Evolutionary conservation across 768 basidiomycete genomes (phyloP).

Genomic region (Termitomyces sp.): DNA sequence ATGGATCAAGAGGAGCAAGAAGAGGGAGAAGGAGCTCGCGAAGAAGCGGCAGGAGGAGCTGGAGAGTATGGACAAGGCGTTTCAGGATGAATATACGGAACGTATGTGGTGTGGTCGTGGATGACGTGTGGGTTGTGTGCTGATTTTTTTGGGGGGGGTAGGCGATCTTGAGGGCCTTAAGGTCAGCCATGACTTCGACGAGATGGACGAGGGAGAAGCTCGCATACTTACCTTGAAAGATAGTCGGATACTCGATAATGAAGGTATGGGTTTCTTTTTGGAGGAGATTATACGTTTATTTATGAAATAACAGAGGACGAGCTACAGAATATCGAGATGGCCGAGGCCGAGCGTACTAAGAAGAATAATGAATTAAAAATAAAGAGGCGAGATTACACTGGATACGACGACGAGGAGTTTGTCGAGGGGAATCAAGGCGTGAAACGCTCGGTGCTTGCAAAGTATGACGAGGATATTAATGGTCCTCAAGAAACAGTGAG

Average conservation of each 20-base stretch:
- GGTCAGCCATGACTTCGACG: slow-evolving; percentile 93
- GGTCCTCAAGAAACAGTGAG: slow-evolving; percentile 65
- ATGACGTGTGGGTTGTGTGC: not conserved
- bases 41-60: slow-evolving; percentile 77
- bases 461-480: slow-evolving; percentile 90
- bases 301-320: slow-evolving; percentile 74
- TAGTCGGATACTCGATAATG: slow-evolving; percentile 89
- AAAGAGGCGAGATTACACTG: slow-evolving; percentile 86
- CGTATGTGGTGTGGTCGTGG: slow-evolving; percentile 41
- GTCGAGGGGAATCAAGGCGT: slow-evolving; percentile 64
- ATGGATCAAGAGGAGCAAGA: slow-evolving; percentile 92
- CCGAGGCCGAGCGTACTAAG: slow-evolving; percentile 76
- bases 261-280: slow-evolving; percentile 48
- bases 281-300: not conserved
- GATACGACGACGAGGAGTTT: slow-evolving; percentile 97
- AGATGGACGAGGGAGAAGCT: slow-evolving; percentile 89
- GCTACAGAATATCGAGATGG: slow-evolving; percentile 92
- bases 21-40: slow-evolving; percentile 84
- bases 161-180: slow-evolving; percentile 92
- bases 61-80: slow-evolving; percentile 76
- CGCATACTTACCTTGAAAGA: slow-evolving; percentile 97
- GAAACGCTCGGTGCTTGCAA: slow-evolving; percentile 79
- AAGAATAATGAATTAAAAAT: slow-evolving; percentile 83
- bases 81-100: slow-evolving; percentile 80
- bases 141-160: slow-evolving; percentile 1